Evolutionary conservation across 2,329 filamentous ascomycete species (phyloP), one percentile per base, ranked within the genome.

Genomic region (Boeremia lycopersici): DNA sequence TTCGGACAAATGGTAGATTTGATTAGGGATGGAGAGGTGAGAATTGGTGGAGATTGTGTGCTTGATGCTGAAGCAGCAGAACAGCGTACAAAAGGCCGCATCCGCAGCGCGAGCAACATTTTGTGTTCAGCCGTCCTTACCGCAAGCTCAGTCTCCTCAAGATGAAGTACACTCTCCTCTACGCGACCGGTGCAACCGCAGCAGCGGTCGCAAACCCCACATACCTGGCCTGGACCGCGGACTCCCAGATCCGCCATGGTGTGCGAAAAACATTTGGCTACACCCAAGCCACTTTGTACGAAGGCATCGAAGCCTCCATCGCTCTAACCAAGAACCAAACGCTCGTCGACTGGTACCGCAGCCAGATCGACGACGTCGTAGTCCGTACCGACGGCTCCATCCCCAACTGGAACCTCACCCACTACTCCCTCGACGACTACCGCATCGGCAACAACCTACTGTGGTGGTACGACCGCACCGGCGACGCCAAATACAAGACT

Each of bases 371-470:
- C 53, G 63, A 70, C 0, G 70, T 82, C 6, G 74, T 84, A 2
- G 33, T 54, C 5, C 17, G 40, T 10, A 6, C 39, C 10, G 29
- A 81, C 33, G 81, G 81, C n/a, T 77, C 74, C 74, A 42, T 82
- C 48, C 61, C 65, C 10, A 68, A 71, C 15, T 83, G 79, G 72
- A 73, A 78, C 45, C 65, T 73, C 23, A 64, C 65, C 0, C 76
- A 76, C 61, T 78, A 82, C 70, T 82, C 79, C 4, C 51, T 69
- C 6, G 65, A 69, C 48, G 77, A 82, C 53, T 77, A 83, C 56
- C 78, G 81, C n/a, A 75, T 83, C 19, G 81, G 80, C 5, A 76
- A 79, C 51, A 79, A 79, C 57, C 66, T 81, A 25, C 68, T 83
- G 0, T 71, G 76, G 47, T 63, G 70, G 47, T 81, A 79, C 0